A percentile compares a stretch with the other conserved stretches of the same genome.
Evolutionary conservation across 139 green algal genomes (phyloP).

Genomic region (Parachlorella kessleri): DNA sequence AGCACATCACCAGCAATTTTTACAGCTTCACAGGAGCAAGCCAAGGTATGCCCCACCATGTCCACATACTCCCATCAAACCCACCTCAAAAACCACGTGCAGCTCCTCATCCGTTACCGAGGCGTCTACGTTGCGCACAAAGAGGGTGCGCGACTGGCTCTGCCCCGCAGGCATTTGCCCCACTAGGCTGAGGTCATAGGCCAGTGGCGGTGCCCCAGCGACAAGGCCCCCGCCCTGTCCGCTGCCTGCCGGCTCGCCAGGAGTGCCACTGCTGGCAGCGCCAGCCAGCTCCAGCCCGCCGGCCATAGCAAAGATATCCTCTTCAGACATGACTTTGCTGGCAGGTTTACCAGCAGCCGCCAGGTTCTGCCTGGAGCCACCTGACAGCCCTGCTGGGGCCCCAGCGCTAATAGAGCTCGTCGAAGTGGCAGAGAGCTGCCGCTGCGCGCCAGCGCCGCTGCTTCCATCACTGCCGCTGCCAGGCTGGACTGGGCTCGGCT

Average conservation of each 20-base stretch:
- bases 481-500: conserved; percentile 13
- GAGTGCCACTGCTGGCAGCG: neutral
- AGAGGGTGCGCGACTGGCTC: conserved; percentile 73
- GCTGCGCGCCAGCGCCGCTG: too few species aligned
- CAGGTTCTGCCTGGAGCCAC: neutral
- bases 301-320: conserved; percentile 26
- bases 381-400: too few species aligned
- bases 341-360: neutral
- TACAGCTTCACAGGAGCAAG: too few species aligned
- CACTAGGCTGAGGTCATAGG: conserved; percentile 2
- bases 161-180: conserved; percentile 55
- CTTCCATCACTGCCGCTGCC: too few species aligned
- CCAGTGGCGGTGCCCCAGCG: neutral
- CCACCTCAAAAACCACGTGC: conserved; percentile 55
- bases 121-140: conserved; percentile 73
- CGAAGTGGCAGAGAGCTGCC: too few species aligned
- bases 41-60: too few species aligned
- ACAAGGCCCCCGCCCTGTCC: neutral
- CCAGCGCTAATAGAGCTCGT: too few species aligned
- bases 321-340: conserved; percentile 13
- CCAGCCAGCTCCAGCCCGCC: neutral
- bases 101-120: conserved; percentile 63
- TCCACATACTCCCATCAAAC: too few species aligned
- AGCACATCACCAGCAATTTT: too few species aligned
- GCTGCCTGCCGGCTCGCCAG: neutral